Conservation (phyloP, 1,284 basidiomycete species). For the Rhodotorula sp. region DNA sequence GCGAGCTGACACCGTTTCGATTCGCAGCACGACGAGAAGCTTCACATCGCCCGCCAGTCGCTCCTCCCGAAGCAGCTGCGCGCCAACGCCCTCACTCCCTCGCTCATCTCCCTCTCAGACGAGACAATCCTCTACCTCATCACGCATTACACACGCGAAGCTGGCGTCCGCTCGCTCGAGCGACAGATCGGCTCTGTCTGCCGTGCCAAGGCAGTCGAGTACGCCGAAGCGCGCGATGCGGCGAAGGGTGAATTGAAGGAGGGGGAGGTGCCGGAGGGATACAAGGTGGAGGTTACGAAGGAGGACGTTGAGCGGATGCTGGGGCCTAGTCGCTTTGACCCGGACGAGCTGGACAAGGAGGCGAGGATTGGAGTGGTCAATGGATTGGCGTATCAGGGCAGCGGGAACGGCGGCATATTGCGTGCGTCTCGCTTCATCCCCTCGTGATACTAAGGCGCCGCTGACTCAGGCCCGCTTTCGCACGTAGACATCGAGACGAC, state of each 20-base stretch:
- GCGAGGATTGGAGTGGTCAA: slow-evolving; percentile 68
- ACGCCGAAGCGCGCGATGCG: slow-evolving; percentile 66
- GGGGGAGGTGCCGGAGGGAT: slow-evolving; percentile 51
- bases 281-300: slow-evolving; percentile 63
- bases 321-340: slow-evolving; percentile 75
- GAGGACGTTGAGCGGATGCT: slow-evolving; percentile 79
- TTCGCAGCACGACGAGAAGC: slow-evolving; percentile 54
- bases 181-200: slow-evolving; percentile 81
- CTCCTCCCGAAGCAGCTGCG: slow-evolving; percentile 78
- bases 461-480: neutral
- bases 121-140: slow-evolving; percentile 68
- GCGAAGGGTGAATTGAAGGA: neutral
- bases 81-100: slow-evolving; percentile 62
- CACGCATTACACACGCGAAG: slow-evolving; percentile 77
- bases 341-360: slow-evolving; percentile 70
- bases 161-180: slow-evolving; percentile 87
- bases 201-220: slow-evolving; percentile 83
- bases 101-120: slow-evolving; percentile 62
- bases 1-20: slow-evolving; percentile 66
- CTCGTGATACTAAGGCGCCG: too few relatives aligned
- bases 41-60: slow-evolving; percentile 54
- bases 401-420: slow-evolving; percentile 79
- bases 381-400: slow-evolving; percentile 81
- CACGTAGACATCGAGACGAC: slow-evolving; percentile 40
- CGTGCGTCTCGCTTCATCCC: too few relatives aligned